phyloP scores from a whole-genome alignment of 768 basidiomycete species.

The Xerocomus potaroensis region DNA sequence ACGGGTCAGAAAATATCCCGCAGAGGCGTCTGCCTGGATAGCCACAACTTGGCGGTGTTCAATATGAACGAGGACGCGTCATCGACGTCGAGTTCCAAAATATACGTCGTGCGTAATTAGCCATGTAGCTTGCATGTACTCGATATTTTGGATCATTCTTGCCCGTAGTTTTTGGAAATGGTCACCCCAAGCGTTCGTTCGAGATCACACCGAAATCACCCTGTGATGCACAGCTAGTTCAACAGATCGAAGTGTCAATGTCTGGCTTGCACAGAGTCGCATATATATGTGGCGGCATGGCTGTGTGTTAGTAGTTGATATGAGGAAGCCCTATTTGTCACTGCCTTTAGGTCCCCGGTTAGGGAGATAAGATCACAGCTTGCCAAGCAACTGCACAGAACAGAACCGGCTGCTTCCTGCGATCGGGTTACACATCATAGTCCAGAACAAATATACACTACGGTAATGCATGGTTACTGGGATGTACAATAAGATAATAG shows the following conservation, averaged over 20 bases:
- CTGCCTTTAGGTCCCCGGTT: neutral
- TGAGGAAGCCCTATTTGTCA: no score
- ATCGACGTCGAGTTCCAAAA: conserved; percentile 22
- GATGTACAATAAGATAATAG: conserved; percentile 14
- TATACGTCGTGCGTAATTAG: conserved; percentile 27
- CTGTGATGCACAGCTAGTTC: conserved; percentile 10
- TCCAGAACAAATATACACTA: conserved; percentile 20
- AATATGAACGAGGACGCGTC: conserved; percentile 25
- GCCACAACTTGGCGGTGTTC: conserved; percentile 28
- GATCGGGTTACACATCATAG: conserved; percentile 10
- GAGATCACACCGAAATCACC: conserved; percentile 18
- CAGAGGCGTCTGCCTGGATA: conserved; percentile 24
- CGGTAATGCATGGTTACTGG: conserved; percentile 12
- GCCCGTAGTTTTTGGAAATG: neutral
- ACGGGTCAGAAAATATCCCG: conserved; percentile 28
- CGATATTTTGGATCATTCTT: no score
- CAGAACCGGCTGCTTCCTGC: conserved; percentile 17
- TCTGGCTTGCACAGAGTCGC: neutral
- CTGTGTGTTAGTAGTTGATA: neutral
- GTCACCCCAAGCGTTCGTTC: conserved; percentile 19
- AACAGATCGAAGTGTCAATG: conserved; percentile 9
- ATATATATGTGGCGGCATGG: neutral
- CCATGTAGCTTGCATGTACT: conserved; percentile 14
- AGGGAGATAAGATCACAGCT: neutral
- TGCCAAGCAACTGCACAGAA: neutral